Evolutionary conservation across 306 rosid species (phyloP).

Genomic region (Astragalus membranaceus): DNA sequence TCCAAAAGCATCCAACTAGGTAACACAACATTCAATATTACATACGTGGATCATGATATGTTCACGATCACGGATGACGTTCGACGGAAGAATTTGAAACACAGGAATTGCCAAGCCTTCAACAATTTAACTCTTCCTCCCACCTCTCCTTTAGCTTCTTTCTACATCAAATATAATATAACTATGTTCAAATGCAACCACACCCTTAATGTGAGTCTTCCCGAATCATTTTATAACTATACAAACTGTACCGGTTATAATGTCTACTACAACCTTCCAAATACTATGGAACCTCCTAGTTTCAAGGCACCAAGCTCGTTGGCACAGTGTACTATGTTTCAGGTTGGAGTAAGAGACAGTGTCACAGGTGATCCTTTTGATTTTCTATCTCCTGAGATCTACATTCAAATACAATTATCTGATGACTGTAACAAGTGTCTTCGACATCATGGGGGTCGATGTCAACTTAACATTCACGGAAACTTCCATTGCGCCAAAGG

Average conservation of each 20-base stretch:
- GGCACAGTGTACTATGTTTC: constrained; percentile 13
- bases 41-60: neutral
- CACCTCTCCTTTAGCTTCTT: constrained; percentile 3
- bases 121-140: constrained; percentile 9
- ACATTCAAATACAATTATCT: constrained; percentile 4
- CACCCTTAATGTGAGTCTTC: neutral
- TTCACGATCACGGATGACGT: neutral
- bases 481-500: constrained; percentile 16
- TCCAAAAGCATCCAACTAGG: constrained; percentile 4
- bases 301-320: neutral
- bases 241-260: neutral
- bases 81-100: neutral
- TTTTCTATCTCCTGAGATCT: neutral
- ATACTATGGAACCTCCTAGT: neutral
- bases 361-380: neutral
- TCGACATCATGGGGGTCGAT: neutral
- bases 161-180: neutral
- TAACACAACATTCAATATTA: neutral
- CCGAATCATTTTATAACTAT: neutral
- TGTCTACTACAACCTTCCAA: constrained; percentile 3
- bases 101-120: neutral
- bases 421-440: constrained; percentile 11
- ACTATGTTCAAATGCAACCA: constrained; percentile 24
- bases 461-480: neutral
- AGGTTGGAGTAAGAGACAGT: neutral